Conservation (phyloP, 2,329 filamentous ascomycete species). For the Nothophaeocryptopus gaeumannii region DNA sequence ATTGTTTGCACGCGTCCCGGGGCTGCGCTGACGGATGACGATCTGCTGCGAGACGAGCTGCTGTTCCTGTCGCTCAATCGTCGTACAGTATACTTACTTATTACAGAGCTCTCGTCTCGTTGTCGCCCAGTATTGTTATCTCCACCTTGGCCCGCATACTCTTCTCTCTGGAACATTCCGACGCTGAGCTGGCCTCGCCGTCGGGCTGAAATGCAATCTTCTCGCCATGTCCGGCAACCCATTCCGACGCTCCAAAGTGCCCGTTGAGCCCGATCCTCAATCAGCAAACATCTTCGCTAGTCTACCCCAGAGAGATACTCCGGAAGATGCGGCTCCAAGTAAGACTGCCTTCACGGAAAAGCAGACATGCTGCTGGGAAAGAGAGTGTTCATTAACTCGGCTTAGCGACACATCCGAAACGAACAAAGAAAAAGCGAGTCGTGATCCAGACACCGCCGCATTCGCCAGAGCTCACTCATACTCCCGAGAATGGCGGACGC, state of each 20-base stretch:
- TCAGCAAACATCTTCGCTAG: constrained; percentile 14
- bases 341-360: constrained; percentile 17
- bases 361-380: background rate
- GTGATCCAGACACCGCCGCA: constrained; percentile 29
- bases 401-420: constrained; percentile 19
- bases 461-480: constrained; percentile 24
- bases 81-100: no score
- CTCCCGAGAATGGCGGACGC: constrained; percentile 14
- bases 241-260: constrained; percentile 28
- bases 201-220: background rate
- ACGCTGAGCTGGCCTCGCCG: constrained; percentile 6
- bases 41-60: no score
- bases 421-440: constrained; percentile 31
- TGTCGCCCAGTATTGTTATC: no score
- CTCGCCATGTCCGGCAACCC: constrained; percentile 33
- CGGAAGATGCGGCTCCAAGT: constrained; percentile 18
- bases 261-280: constrained; percentile 20
- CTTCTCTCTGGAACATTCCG: background rate
- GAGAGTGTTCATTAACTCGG: constrained; percentile 21
- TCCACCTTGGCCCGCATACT: background rate
- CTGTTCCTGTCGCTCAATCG: constrained; percentile 8
- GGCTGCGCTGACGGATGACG: constrained; percentile 1
- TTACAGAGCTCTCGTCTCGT: no score
- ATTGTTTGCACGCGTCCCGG: no score
- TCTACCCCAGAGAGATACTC: background rate